Percentiles rank a stretch among this genome's conserved stretches.
These are phyloP conservation scores for Suillus hirtellus DNA, from an alignment of 768 basidiomycete species.

Conservation along the genomic window DNA sequence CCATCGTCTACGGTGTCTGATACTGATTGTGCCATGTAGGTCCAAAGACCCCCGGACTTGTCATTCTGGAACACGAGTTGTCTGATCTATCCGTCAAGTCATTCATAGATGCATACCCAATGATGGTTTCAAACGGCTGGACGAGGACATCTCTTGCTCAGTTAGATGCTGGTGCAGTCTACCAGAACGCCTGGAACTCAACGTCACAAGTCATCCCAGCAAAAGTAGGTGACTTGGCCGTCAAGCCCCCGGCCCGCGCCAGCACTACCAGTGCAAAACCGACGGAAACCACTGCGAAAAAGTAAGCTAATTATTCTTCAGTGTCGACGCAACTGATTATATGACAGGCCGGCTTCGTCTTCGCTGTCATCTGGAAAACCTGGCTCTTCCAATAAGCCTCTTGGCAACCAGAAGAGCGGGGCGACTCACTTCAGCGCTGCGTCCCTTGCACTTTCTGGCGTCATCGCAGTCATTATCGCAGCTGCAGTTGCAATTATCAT, in stretches of 20 bases:
- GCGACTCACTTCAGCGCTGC: slow-evolving; percentile 26
- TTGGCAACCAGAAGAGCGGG: slow-evolving; percentile 35
- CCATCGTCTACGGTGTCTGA: slow-evolving; percentile 5
- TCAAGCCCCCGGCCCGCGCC: slow-evolving; percentile 15
- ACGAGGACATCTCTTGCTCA: slow-evolving; percentile 55
- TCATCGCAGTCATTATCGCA: slow-evolving; percentile 25
- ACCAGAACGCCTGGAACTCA: slow-evolving; percentile 46
- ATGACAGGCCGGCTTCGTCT: slow-evolving; percentile 11
- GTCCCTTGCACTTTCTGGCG: slow-evolving; percentile 25
- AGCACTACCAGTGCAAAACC: neutral
- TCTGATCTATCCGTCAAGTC: slow-evolving; percentile 56
- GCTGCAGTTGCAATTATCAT: slow-evolving; percentile 25
- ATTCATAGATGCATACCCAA: slow-evolving; percentile 66
- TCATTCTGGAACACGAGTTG: slow-evolving; percentile 86
- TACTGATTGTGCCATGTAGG: slow-evolving; percentile 36
- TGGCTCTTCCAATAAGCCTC: slow-evolving; percentile 23
- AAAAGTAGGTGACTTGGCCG: slow-evolving; percentile 20
- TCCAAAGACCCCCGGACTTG: slow-evolving; percentile 74
- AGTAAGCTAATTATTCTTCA: slow-evolving; percentile 12
- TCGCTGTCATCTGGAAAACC: slow-evolving; percentile 11
- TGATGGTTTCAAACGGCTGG: slow-evolving; percentile 74
- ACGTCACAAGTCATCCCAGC: slow-evolving; percentile 30
- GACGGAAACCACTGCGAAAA: neutral
- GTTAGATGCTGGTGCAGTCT: slow-evolving; percentile 40
- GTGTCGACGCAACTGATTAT: slow-evolving; percentile 3